phyloP scores from a whole-genome alignment of 2,329 filamentous ascomycete species.

The Zymoseptoria brevis region DNA sequence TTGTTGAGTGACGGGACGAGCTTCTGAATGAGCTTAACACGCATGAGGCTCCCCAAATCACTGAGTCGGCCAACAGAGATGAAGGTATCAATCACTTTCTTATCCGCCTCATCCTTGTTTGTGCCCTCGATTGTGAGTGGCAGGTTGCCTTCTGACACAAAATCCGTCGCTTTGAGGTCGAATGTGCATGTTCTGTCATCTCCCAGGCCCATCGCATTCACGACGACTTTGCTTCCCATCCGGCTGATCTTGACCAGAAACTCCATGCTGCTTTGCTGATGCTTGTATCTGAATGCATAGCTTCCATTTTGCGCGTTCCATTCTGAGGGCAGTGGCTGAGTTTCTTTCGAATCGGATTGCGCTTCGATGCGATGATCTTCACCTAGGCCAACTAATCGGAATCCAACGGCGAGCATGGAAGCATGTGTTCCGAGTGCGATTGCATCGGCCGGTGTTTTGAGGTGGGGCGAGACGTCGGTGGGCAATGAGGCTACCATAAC shows the following conservation, averaged over 20 bases:
- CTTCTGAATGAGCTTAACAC: conserved; percentile 74
- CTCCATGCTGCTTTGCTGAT: conserved; percentile 75
- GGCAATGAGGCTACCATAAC: conserved; percentile 40
- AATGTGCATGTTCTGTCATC: conserved; percentile 75
- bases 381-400: conserved; percentile 72
- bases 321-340: conserved; percentile 58
- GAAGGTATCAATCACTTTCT: conserved; percentile 53
- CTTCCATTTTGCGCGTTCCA: conserved; percentile 71
- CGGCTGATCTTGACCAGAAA: conserved; percentile 76
- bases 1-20: conserved; percentile 70
- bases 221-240: conserved; percentile 73
- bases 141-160: conserved; percentile 56
- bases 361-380: conserved; percentile 62
- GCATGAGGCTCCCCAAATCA: conserved; percentile 63
- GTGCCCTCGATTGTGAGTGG: conserved; percentile 33
- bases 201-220: conserved; percentile 69
- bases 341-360: conserved; percentile 33
- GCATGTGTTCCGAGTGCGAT: conserved; percentile 78
- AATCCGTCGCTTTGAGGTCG: conserved; percentile 67
- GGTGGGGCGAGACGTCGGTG: conserved; percentile 30
- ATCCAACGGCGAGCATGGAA: conserved; percentile 71
- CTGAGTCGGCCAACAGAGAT: conserved; percentile 62
- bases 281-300: conserved; percentile 78
- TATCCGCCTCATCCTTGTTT: conserved; percentile 34
- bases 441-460: conserved; percentile 70